Evolutionary conservation across 2,329 filamentous ascomycete species (phyloP), one percentile per base, ranked within the genome.

Genomic region (Cladobotryum protrusum): DNA sequence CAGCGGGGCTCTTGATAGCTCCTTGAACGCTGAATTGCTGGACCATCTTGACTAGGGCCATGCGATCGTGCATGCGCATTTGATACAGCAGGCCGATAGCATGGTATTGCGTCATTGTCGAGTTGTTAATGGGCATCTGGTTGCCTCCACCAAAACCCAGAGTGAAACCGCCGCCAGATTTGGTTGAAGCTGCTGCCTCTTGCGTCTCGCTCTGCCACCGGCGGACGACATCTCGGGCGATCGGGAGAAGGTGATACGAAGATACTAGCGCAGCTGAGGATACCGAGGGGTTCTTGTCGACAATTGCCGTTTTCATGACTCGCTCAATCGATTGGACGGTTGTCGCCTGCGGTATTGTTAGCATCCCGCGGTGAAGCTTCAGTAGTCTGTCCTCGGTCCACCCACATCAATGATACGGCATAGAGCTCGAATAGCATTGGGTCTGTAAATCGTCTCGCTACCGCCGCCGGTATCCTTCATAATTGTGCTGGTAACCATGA

Each of bases 31-130:
- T 90, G 67, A 96, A 97, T 69, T 99, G 93, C 74, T 99, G 93
- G n/a, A 99, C 92, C 93, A 99, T 97, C 80, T 99, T 99, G 54
- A 97, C 92, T 61, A 99, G 74, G 18, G 93, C 91, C 93, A 99
- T 99, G 62, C 93, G 84, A 69, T 99, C 93, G 68, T 96, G 91
- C 62, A 87, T 87, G 63, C 93, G 87, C 89, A 97, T 97, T 72
- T 97, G 92, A 70, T 97, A 99, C 41, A 99, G 73, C 48, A 99
- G 81, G 56, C 93, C 93, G 73, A 99, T 96, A 56, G 93, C 93
- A 69, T 99, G 93, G 70, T 99, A 99, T 69, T 99, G 93, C 51
- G 89, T 87, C 90, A 97, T 97, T 64, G 88, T 95, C 59, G 93
- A 97, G 63, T 90, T 92, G 73, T 91, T 91, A 55, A 93, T 81